phyloP scores from a whole-genome alignment of 768 basidiomycete genomes.

The Ramaria sp. region DNA sequence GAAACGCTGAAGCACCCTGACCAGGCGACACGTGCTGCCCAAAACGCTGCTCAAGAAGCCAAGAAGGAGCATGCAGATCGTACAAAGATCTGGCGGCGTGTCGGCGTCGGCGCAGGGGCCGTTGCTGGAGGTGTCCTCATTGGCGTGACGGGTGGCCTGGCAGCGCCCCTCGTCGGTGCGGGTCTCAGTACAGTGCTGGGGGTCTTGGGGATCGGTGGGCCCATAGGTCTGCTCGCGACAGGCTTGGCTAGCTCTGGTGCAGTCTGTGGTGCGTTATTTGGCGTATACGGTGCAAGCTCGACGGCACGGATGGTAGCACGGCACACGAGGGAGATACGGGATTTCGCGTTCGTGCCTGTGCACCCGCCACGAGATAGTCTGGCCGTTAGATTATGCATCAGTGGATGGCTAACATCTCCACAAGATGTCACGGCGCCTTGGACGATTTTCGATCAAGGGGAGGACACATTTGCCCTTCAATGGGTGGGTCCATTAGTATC shows the following conservation, averaged over 20 bases:
- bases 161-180: conserved; percentile 48
- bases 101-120: conserved; percentile 42
- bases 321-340: conserved; percentile 42
- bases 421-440: conserved; percentile 43
- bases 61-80: conserved; percentile 31
- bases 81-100: conserved; percentile 30
- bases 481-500: conserved; percentile 30
- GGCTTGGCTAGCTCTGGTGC: conserved; percentile 45
- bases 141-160: conserved; percentile 49
- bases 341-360: conserved; percentile 42
- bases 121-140: conserved; percentile 45
- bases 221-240: conserved; percentile 38
- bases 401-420: conserved; percentile 38
- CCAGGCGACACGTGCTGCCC: conserved; percentile 32
- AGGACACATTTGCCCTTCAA: conserved; percentile 46
- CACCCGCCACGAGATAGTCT: conserved; percentile 28
- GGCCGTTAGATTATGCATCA: conserved; percentile 42
- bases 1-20: conserved; percentile 40
- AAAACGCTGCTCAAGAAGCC: conserved; percentile 30
- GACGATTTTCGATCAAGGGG: conserved; percentile 31
- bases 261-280: conserved; percentile 49
- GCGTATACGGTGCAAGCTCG: conserved; percentile 41
- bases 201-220: conserved; percentile 42
- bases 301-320: conserved; percentile 38
- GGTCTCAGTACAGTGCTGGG: conserved; percentile 38